These are phyloP conservation scores for Penicillium expansum DNA, from an alignment of 2,329 filamentous ascomycete species.

Conservation along the genomic window DNA sequence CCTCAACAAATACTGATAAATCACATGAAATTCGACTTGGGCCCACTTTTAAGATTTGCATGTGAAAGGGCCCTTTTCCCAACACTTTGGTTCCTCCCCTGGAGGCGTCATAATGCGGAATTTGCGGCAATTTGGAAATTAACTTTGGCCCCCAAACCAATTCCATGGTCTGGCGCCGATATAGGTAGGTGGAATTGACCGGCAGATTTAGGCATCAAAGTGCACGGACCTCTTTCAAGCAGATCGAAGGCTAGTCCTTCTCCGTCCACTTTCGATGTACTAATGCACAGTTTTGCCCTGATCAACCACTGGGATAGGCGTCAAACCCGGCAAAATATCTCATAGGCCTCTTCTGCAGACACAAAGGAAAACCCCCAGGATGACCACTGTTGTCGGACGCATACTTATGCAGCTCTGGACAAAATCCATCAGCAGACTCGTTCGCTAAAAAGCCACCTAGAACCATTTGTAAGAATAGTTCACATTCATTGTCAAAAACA, in stretches of 20 bases:
- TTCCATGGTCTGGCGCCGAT: background rate
- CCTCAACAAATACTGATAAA: background rate
- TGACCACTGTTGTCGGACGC: background rate
- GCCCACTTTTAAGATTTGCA: slow-evolving; percentile 2
- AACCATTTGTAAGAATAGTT: background rate
- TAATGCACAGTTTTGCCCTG: background rate
- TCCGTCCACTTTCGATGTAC: background rate
- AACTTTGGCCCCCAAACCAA: background rate
- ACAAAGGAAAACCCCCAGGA: no score
- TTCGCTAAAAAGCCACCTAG: background rate
- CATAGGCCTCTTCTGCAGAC: background rate
- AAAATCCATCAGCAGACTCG: background rate
- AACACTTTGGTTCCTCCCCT: background rate
- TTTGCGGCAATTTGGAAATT: background rate
- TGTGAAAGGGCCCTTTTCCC: slow-evolving; percentile 9
- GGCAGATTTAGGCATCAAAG: background rate
- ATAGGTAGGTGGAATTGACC: background rate
- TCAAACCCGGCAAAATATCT: background rate
- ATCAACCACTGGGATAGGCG: background rate
- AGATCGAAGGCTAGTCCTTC: background rate
- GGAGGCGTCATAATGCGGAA: background rate
- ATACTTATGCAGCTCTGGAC: background rate
- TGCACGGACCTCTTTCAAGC: background rate
- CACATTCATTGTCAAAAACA: background rate
- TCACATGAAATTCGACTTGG: slow-evolving; percentile 1